These are phyloP conservation scores for Rubia yunnanensis DNA, from an alignment of 257 asterid species.

Conservation along the genomic window DNA sequence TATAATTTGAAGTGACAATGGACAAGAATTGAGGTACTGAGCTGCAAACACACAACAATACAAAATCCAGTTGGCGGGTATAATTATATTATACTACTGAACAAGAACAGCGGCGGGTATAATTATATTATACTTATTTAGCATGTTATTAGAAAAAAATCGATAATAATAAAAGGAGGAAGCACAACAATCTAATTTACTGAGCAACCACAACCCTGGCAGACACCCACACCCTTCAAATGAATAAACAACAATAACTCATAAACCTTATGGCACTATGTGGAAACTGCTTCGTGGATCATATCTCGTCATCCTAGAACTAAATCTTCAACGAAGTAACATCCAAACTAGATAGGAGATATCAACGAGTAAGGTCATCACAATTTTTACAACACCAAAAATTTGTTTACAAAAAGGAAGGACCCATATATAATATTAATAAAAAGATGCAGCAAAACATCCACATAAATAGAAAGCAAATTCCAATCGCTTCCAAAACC, in stretches of 20 bases:
- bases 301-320: not conserved
- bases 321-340: not conserved
- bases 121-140: too few relatives aligned
- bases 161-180: too few relatives aligned
- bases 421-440: not conserved
- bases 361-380: not conserved
- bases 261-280: not conserved
- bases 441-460: too few relatives aligned
- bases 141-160: too few relatives aligned
- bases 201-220: too few relatives aligned
- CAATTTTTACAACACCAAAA: too few relatives aligned
- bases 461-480: not conserved
- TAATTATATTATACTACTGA: not conserved
- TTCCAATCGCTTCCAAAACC: not conserved
- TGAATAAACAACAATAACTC: too few relatives aligned
- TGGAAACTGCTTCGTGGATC: not conserved
- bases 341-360: not conserved
- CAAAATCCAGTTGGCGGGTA: slow-evolving; percentile 7
- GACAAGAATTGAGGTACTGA: not conserved
- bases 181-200: too few relatives aligned
- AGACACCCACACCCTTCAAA: too few relatives aligned
- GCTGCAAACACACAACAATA: not conserved
- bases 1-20: not conserved
- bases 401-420: not conserved
- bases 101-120: not conserved